Evolutionary conservation across 2,329 filamentous ascomycete species (phyloP).

Genomic region (Capronia americana): DNA sequence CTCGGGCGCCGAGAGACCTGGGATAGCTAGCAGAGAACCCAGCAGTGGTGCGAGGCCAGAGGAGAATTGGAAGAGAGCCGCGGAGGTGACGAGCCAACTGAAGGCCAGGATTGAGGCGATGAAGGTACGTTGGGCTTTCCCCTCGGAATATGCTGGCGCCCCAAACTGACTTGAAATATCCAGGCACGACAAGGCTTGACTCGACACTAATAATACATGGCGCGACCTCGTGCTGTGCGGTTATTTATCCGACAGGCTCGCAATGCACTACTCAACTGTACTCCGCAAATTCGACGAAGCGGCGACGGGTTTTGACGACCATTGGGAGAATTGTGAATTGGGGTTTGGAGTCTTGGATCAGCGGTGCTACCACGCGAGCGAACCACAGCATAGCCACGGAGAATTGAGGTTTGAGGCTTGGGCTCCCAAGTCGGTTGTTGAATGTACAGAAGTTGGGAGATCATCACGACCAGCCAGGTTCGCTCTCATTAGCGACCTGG

Average conservation of each 20-base stretch:
- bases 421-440: background rate
- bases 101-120: constrained; percentile 98
- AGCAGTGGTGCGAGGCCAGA: constrained; percentile 59
- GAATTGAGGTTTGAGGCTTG: background rate
- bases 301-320: background rate
- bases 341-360: constrained; percentile 2
- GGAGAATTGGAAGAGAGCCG: constrained; percentile 96
- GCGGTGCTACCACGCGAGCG: constrained; percentile 6
- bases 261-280: background rate
- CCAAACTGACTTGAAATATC: constrained; percentile 22
- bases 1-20: constrained; percentile 1
- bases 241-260: background rate
- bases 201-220: constrained; percentile 28
- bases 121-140: constrained; percentile 67
- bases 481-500: background rate
- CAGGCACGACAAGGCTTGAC: constrained; percentile 54
- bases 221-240: background rate
- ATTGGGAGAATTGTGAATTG: background rate
- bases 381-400: constrained; percentile 7
- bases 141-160: background rate
- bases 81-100: constrained; percentile 95
- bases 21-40: constrained; percentile 40
- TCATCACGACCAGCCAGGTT: background rate
- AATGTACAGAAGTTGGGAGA: constrained; percentile 8
- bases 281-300: background rate